Conservation (phyloP, 2,329 filamentous ascomycete species). For the Trichoderma aggressivum region DNA sequence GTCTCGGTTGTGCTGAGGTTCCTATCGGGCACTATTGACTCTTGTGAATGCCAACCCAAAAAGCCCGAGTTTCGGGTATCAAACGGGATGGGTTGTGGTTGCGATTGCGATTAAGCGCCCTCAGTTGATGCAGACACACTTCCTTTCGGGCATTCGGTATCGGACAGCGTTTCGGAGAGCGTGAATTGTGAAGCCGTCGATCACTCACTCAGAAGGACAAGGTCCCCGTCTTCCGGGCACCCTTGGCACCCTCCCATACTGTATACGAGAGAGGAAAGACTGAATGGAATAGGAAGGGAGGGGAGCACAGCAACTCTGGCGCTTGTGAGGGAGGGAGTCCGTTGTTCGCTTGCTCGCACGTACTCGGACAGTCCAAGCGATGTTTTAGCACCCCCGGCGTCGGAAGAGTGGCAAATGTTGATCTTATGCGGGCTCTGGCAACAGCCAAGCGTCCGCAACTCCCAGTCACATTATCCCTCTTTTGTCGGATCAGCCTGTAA, state of each 20-base stretch:
- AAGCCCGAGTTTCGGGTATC: background rate
- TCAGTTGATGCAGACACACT: background rate
- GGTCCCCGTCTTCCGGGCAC: background rate
- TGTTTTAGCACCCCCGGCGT: background rate
- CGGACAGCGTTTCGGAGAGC: background rate
- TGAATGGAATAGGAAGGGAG: background rate
- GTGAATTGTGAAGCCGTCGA: background rate
- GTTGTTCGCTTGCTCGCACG: background rate
- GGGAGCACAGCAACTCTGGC: background rate
- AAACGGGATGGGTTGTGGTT: background rate
- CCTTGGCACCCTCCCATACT: background rate
- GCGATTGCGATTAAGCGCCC: background rate
- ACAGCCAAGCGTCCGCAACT: background rate
- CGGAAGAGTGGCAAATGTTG: constrained; percentile 14
- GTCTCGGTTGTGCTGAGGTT: constrained; percentile 1
- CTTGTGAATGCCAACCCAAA: background rate
- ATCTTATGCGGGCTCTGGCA: background rate
- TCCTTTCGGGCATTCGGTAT: background rate
- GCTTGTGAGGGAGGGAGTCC: background rate
- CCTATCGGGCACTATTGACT: background rate
- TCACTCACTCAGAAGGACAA: background rate
- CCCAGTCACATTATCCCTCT: background rate
- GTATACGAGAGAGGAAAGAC: background rate
- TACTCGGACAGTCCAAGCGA: constrained; percentile 3
- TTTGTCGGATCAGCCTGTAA: background rate